phyloP scores from a whole-genome alignment of 257 asterid species.

The Solanum corneliomulleri region DNA sequence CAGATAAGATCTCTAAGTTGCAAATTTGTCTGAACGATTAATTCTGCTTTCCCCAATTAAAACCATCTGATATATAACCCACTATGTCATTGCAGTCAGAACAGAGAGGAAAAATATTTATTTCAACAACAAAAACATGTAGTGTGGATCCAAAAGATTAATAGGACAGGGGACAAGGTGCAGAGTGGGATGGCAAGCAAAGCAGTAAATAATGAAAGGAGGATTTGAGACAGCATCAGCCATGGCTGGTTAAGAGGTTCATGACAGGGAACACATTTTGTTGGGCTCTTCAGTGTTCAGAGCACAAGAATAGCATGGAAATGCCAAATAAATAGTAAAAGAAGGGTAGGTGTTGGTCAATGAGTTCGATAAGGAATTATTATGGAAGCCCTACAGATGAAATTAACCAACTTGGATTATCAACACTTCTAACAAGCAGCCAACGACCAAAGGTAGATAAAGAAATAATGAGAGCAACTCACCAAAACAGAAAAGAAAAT shows the following conservation, averaged over 20 bases:
- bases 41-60: background rate
- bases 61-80: background rate
- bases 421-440: background rate
- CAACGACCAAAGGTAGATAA: background rate
- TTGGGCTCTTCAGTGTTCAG: background rate
- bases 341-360: background rate
- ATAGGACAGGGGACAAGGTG: background rate
- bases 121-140: background rate
- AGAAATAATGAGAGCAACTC: background rate
- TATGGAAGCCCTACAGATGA: background rate
- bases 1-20: background rate
- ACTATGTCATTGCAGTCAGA: background rate
- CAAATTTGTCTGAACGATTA: background rate
- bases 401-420: background rate
- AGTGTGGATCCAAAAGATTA: background rate
- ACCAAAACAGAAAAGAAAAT: background rate
- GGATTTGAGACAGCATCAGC: background rate
- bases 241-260: background rate
- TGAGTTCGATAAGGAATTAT: background rate
- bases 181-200: background rate
- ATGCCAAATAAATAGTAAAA: background rate
- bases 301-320: background rate
- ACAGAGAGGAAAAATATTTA: background rate
- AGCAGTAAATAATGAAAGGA: background rate
- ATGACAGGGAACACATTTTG: background rate